Evolutionary conservation across 441 rosid genomes (phyloP), one percentile per base, ranked within the genome.

Genomic region (Euphorbia corollata): DNA sequence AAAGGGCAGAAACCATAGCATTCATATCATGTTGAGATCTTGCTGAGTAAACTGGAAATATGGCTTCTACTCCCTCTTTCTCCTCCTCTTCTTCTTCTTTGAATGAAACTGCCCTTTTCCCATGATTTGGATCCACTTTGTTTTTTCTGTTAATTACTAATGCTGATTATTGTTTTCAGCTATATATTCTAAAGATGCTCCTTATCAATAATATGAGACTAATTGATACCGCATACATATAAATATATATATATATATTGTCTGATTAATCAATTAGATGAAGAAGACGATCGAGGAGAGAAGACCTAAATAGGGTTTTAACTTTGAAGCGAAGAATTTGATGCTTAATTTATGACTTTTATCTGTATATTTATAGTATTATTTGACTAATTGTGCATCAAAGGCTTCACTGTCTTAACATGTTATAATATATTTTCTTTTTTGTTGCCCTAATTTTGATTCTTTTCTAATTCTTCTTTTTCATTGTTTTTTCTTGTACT

Each of bases 1-100:
- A 5, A 65, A 91, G 83, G 66, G 91, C 94, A 12, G 90, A 83
- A 47, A 86, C 86, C 85, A 91, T 87, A 8, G 75, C 92, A 24
- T 73, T 65, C 77, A 69, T 85, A 68, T 91, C 96, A 55, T 78
- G 84, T 63, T 87, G 87, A 11, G 96, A 91, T 76, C 87, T 74
- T 23, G 81, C 91, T 5, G 90, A 84, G 74, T 80, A 87, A 48
- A 73, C 67, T 2, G 91, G 91, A 74, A 83, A 85, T 38, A 66
- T 72, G 41, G 71, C 65, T 61, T 85, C 76, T 27, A 27, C 32
- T 27, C 63, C 79, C 69, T 79, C 84, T 70, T 60, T 74, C 32
- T 27, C 32, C 32, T 74, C 86, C 63, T 77, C 83, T 67, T 79
- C 45, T 72, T 77, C 83, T 68, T 79, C 45, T 72, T 77, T 79